Evolutionary conservation across 2,329 filamentous ascomycete genomes (phyloP), one percentile per base, ranked within the genome.

Genomic region (Paramyrothecium roridum): DNA sequence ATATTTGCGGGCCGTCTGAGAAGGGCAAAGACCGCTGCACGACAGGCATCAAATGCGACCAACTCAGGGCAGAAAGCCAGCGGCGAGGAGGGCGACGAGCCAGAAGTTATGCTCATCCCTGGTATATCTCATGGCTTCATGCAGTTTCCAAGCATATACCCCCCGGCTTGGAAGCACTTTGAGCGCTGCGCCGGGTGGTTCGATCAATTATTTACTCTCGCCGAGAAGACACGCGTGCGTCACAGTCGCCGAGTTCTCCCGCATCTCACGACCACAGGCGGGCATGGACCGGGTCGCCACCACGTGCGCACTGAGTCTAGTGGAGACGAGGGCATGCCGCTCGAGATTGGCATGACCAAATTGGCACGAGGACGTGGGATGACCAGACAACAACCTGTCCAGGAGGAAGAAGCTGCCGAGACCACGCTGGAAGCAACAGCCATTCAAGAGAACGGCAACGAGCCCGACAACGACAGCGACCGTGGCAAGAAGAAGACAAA

Each of bases 71-170:
- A 65, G 13, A 68, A 78, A 40, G 69, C 73, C 21, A 17, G 37
- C 13, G 7, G 16, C 3, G 75, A 81, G 43, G 73, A 76, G 13
- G 65, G 62, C 12, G 71, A 72, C 74, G 37, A 76, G 72, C 33
- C 83, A 10, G 91, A 97, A 66, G 90, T 97, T 2, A 84, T 86
- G 19, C 78, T 98, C 22, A 87, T 99, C 4, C 92, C 93, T 0
- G 93, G 93, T 0, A 91, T 96, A 50, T 92, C 87, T 3, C 95
- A 99, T 66, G 95, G 95, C 1, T 99, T 99, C 71, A 75, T 97
- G 63, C 93, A 97, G 67, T 96, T 99, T 67, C 91, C 91, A 0
- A 80, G 84, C 1, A 79, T 97, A 3, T 99, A 96, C 63, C 92
- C 92, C 0, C 91, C 95, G 10, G 93, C 90, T 1, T 96, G 92